Base-by-base conservation (phyloP, 805 yeast species). In the Hanseniaspora nectarophila region DNA sequence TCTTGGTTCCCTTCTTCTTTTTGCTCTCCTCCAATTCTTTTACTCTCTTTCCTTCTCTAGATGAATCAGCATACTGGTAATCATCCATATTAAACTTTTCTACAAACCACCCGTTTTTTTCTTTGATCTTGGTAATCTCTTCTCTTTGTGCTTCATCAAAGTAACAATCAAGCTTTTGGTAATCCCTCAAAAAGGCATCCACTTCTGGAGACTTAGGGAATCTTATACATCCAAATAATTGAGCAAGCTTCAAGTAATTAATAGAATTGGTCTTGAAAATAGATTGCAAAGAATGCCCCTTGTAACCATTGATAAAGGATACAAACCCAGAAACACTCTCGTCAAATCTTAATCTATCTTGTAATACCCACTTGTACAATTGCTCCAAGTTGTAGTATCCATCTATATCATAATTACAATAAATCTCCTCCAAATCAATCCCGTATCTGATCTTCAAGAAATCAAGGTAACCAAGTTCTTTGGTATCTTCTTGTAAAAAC, bases 151-250 rank as follows among this genome's bases (percentile, higher is more conserved):
- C 77, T 0, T 88, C 85, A 60, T 80, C 67, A 12, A 65, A 57
- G 2, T 73, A 76, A 13, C 62, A 57, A 35, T 67, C 58, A 2
- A 80, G 69, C 58, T 74, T 70, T 51, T 69, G 70, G 20, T 33
- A 49, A 26, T 49, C 53, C 20, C 28, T 49, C 15, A 49, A 34
- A 34, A 49, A 49, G 5, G 31, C 16, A 21, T 81, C 74, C 31
- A 79, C 68, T 62, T 92, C 99, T 0, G 98, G 98, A 97, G 94
- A 92, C 58, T 81, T 78, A 8, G 99, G 99, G 54, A 90, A 67
- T 58, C 96, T 73, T 40, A 85, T 66, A 2, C 92, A 66, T 1
- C 96, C 95, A 64, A 84, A 88, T 70, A 85, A 73, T 57, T 71
- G 74, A 0, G 92, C 95, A 7, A 84, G 56, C 0, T 81, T 83